Evolutionary conservation across 306 rosid genomes (phyloP), one percentile per base, ranked within the genome.

Genomic region (Sicyos baderoa): DNA sequence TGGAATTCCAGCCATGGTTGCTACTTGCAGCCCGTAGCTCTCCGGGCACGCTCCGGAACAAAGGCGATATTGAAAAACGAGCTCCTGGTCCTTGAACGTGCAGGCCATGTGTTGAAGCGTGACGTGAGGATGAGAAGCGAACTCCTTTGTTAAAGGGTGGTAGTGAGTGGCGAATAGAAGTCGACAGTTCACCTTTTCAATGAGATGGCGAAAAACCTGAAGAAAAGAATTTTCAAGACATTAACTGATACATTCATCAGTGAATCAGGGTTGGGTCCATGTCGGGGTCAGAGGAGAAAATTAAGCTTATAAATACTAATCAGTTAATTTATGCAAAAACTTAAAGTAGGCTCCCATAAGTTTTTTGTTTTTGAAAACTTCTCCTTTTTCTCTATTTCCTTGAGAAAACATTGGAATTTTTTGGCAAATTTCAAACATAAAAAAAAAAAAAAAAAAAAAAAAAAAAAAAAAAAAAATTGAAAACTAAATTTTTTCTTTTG

Each of bases 11-110:
- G 98, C 98, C 98, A 88, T 89, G 47, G 76, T 82, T 23, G 97
- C 98, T 44, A 93, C 97, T 84, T 93, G 94, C 83, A 93, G 72
- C 21, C 98, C 98, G 7, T 89, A 93, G 80, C 98, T 93, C 82
- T 88, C 95, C 0, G 98, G 98, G 70, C 91, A 89, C 15, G 97
- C 81, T 51, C 98, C 98, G 0, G 86, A 68, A 57, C 86, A 70
- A 4, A 93, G 98, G 59, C 88, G 86, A 59, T 93, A 89, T 5
- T 89, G 86, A 61, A 93, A 93, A 55, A 93, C 91, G 56, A 85
- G 78, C 73, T 89, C 91, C 56, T 82, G 85, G 19, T 81, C 83
- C 21, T 64, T 84, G 73, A 93, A 88, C 57, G 86, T 75, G 76
- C 98, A 89, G 61, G 98, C 94, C 98, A 89, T 93, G 84, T 93